Conservation (phyloP, 805 yeast species). For the Suhomyces sp. region DNA sequence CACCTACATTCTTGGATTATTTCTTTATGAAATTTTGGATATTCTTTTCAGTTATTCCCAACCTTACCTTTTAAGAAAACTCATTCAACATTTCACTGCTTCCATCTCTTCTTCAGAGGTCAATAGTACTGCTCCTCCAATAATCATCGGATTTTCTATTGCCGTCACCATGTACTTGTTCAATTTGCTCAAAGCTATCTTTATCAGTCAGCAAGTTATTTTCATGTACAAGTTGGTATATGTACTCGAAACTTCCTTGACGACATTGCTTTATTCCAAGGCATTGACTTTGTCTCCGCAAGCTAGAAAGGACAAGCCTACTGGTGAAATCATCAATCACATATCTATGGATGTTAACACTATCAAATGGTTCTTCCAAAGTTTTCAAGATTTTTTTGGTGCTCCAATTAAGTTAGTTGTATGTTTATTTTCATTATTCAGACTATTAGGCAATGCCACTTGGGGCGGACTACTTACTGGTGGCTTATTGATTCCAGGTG, state of each 20-base stretch:
- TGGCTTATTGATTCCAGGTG: conserved; percentile 31
- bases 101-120: conserved; percentile 8
- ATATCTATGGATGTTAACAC: conserved; percentile 29
- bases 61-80: conserved; percentile 31
- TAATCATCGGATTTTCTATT: conserved; percentile 25
- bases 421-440: conserved; percentile 32
- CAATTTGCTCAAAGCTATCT: conserved; percentile 21
- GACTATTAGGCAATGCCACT: conserved; percentile 35
- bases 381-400: conserved; percentile 20
- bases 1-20: conserved; percentile 10
- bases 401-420: conserved; percentile 25
- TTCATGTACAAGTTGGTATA: conserved; percentile 13
- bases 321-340: conserved; percentile 36
- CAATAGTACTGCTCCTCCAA: conserved; percentile 15
- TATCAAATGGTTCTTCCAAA: conserved; percentile 15
- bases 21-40: conserved; percentile 22
- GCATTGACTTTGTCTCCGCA: conserved; percentile 32
- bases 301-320: conserved; percentile 29
- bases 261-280: conserved; percentile 27
- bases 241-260: conserved; percentile 20
- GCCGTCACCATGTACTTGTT: conserved; percentile 27
- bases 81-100: conserved; percentile 26
- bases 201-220: conserved; percentile 22
- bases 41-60: conserved; percentile 21
- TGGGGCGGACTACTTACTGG: conserved; percentile 37